Evolutionary conservation across 805 yeast genomes (phyloP).

Genomic region (Jamesozyma rosinii): DNA sequence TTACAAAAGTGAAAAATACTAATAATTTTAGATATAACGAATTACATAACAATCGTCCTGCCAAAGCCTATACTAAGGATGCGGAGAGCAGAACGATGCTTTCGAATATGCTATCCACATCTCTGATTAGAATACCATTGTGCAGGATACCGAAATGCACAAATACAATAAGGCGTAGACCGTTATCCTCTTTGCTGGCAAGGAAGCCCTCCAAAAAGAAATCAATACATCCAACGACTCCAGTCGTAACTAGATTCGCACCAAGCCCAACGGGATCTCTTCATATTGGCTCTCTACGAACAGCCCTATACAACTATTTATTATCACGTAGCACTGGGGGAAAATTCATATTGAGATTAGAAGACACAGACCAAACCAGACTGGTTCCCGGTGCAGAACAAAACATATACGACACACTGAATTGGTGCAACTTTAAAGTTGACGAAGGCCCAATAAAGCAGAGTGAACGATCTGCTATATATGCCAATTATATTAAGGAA

Average conservation of each 20-base stretch:
- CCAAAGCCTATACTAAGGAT: too few species aligned
- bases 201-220: not conserved
- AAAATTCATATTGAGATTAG: slow-evolving; percentile 69
- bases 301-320: slow-evolving; percentile 84
- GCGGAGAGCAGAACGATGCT: not conserved
- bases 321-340: slow-evolving; percentile 76
- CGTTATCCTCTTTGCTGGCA: not conserved
- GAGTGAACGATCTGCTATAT: slow-evolving; percentile 65
- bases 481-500: slow-evolving; percentile 46
- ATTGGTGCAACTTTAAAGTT: slow-evolving; percentile 64
- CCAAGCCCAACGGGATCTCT: slow-evolving; percentile 95
- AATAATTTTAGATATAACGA: too few species aligned
- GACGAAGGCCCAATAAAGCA: slow-evolving; percentile 88
- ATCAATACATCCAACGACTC: slow-evolving; percentile 35
- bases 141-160: not conserved
- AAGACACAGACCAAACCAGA: slow-evolving; percentile 85
- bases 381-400: slow-evolving; percentile 75
- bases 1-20: too few species aligned
- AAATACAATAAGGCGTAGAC: not conserved
- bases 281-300: slow-evolving; percentile 89
- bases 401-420: slow-evolving; percentile 62
- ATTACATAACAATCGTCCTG: too few species aligned
- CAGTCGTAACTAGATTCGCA: slow-evolving; percentile 87
- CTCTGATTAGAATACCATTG: not conserved
- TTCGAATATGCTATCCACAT: not conserved